These are phyloP conservation scores for Penicillium nucicola DNA, from an alignment of 495 filamentous ascomycete species.

Conservation along the genomic window DNA sequence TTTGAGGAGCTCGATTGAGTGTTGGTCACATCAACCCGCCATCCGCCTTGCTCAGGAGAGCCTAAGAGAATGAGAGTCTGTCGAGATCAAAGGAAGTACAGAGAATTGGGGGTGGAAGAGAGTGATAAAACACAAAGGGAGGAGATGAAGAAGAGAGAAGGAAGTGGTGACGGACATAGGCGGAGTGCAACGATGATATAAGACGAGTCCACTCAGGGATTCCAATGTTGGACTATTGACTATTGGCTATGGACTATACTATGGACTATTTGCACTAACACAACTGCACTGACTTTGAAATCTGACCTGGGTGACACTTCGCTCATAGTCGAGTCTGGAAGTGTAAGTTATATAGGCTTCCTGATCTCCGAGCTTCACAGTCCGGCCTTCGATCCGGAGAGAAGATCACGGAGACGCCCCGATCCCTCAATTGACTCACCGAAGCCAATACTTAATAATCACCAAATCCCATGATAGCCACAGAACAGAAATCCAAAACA, in stretches of 20 bases:
- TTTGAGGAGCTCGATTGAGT: conserved; percentile 33
- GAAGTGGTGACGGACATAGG: conserved; percentile 24
- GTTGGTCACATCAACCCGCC: conserved; percentile 43
- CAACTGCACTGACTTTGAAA: not conserved
- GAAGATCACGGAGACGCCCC: conserved; percentile 8
- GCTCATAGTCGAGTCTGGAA: too few relatives aligned
- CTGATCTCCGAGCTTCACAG: too few relatives aligned
- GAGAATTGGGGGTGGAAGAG: not conserved
- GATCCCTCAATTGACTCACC: conserved; percentile 28
- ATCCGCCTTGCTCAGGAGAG: conserved; percentile 32
- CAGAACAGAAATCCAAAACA: not conserved
- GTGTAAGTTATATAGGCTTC: too few relatives aligned
- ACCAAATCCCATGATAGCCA: not conserved
- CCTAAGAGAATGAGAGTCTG: not conserved
- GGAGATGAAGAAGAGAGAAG: conserved; percentile 8
- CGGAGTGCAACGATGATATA: conserved; percentile 36
- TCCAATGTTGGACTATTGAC: too few relatives aligned
- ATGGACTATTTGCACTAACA: not conserved
- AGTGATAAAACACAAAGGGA: conserved; percentile 2
- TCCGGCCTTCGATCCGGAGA: not conserved
- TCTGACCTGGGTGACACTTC: not conserved
- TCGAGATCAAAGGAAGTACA: not conserved
- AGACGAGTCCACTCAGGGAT: conserved; percentile 3
- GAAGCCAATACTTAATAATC: conserved; percentile 19
- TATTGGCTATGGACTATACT: too few relatives aligned